Evolutionary conservation across 1,139 yeast genomes (phyloP).

Genomic region (Suhomyces choctaworum): DNA sequence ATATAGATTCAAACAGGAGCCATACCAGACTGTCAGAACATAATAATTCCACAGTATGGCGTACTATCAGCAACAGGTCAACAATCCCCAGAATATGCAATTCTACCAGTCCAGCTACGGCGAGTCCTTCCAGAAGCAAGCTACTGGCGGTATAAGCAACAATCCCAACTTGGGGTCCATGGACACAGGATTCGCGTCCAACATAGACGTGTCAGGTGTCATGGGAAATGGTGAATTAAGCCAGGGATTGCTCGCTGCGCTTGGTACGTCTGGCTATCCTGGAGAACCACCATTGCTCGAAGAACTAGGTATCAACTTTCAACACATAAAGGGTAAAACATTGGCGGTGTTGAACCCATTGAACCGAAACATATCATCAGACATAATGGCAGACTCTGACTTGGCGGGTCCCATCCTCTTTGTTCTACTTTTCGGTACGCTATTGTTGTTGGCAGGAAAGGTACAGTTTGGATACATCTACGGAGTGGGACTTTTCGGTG

Average conservation of each 20-base stretch:
- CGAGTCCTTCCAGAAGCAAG: conserved; percentile 28
- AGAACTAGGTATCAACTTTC: conserved; percentile 90
- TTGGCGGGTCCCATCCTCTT: conserved; percentile 94
- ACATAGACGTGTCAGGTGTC: conserved; percentile 46
- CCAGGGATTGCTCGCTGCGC: conserved; percentile 83
- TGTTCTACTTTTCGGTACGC: conserved; percentile 84
- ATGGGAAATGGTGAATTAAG: conserved; percentile 61
- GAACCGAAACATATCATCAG: conserved; percentile 57
- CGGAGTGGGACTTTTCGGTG: conserved; percentile 93
- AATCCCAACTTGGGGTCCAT: conserved; percentile 35
- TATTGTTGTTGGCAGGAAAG: conserved; percentile 81
- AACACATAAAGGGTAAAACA: conserved; percentile 83
- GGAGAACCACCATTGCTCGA: conserved; percentile 92
- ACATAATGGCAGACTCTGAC: conserved; percentile 87
- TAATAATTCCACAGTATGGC: conserved; percentile 28
- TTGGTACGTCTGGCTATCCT: conserved; percentile 90
- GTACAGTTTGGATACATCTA: conserved; percentile 96
- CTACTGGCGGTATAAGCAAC: conserved; percentile 12
- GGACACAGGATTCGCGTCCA: conserved; percentile 41
- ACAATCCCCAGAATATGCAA: conserved; percentile 43
- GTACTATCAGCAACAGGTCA: conserved; percentile 39
- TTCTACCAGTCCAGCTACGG: conserved; percentile 48
- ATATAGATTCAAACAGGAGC: no score
- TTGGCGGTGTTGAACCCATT: conserved; percentile 83
- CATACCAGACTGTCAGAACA: not conserved